A percentile compares a stretch with the other conserved stretches of the same genome.
These are phyloP conservation scores for Arabidopsis arenosa DNA, from an alignment of 345 rosid species.

Conservation along the genomic window DNA sequence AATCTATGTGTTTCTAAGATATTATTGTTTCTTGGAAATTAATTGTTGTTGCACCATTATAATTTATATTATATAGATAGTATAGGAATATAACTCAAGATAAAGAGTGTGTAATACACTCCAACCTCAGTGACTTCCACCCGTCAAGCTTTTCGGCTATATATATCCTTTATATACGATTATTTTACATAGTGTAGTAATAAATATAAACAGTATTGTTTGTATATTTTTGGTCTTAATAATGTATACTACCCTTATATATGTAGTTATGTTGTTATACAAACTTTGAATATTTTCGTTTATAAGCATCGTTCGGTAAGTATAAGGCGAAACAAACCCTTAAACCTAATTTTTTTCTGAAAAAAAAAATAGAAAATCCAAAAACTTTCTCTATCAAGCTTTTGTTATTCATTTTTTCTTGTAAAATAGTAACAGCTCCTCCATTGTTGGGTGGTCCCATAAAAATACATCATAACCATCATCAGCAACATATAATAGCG, in stretches of 20 bases:
- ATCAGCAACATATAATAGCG: conserved; percentile 37
- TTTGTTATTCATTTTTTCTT: conserved; percentile 5
- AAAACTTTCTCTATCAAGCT: conserved; percentile 15
- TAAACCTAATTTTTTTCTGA: conserved; percentile 14
- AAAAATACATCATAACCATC: conserved; percentile 45
- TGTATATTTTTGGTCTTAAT: conserved; percentile 17
- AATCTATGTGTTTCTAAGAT: conserved; percentile 35
- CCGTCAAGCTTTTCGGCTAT: conserved; percentile 93
- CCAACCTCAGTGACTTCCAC: conserved; percentile 61
- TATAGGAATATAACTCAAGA: conserved; percentile 37
- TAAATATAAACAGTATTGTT: not conserved
- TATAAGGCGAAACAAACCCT: conserved; percentile 26
- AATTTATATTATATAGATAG: conserved; percentile 42
- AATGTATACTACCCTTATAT: conserved; percentile 6
- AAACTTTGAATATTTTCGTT: not conserved
- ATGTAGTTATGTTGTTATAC: not conserved
- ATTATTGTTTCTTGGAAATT: conserved; percentile 44
- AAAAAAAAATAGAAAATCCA: not conserved
- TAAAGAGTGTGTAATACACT: conserved; percentile 82
- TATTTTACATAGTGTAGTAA: conserved; percentile 20
- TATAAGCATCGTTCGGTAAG: conserved; percentile 30
- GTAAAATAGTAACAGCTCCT: conserved; percentile 43
- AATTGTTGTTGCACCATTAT: conserved; percentile 31
- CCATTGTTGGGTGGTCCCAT: conserved; percentile 52
- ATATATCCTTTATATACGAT: conserved; percentile 43